Evolutionary conservation across 2,329 filamentous ascomycete genomes (phyloP).

Genomic region (Aspergillus melleus): DNA sequence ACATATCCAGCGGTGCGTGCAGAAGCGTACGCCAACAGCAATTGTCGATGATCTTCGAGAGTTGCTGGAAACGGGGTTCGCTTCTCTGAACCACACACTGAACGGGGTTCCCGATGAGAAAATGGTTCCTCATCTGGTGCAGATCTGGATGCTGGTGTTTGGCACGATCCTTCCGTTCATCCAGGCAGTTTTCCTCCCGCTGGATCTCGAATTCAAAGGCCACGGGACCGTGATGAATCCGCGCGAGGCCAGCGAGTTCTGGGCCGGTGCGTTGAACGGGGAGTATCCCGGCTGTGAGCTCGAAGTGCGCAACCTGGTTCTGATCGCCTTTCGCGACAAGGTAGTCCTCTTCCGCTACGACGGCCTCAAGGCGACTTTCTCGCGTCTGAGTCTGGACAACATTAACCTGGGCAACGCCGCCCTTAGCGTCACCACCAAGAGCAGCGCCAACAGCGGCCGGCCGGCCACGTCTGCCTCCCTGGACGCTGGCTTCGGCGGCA

Average conservation of each 20-base stretch:
- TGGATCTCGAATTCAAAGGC: slow-evolving; percentile 91
- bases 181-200: slow-evolving; percentile 88
- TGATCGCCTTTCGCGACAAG: slow-evolving; percentile 83
- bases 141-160: slow-evolving; percentile 93
- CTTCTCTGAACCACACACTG: slow-evolving; percentile 79
- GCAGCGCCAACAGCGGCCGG: slow-evolving; percentile 51
- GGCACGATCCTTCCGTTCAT: slow-evolving; percentile 88
- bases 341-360: slow-evolving; percentile 89
- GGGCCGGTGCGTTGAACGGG: slow-evolving; percentile 68
- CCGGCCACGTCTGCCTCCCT: slow-evolving; percentile 74
- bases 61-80: slow-evolving; percentile 71
- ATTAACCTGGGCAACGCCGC: slow-evolving; percentile 54
- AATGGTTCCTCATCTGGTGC: slow-evolving; percentile 85
- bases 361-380: slow-evolving; percentile 84
- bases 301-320: slow-evolving; percentile 83
- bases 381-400: slow-evolving; percentile 82
- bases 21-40: slow-evolving; percentile 58
- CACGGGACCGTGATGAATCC: slow-evolving; percentile 74
- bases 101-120: slow-evolving; percentile 77
- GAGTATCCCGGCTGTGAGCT: slow-evolving; percentile 58
- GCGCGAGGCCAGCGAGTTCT: slow-evolving; percentile 84
- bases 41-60: slow-evolving; percentile 65
- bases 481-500: slow-evolving; percentile 73
- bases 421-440: slow-evolving; percentile 42
- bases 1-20: slow-evolving; percentile 63